Conservation (phyloP, 2,329 filamentous ascomycete species). For the Scopulariopsis brevicaulis region DNA sequence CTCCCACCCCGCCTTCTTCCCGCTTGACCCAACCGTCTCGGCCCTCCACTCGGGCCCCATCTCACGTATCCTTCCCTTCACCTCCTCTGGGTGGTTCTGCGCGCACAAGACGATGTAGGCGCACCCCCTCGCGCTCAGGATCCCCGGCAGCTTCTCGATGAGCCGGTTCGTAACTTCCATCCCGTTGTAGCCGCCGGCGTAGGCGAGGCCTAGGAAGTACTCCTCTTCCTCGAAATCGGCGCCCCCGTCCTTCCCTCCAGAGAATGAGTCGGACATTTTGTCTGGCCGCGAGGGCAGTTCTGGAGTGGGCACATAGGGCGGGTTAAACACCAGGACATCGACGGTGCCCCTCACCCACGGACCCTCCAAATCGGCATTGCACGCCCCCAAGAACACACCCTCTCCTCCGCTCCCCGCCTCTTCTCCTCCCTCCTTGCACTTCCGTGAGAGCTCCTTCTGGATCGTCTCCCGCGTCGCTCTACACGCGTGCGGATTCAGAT, state of each 20-base stretch:
- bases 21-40: slow-evolving; percentile 70
- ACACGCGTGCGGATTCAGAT: slow-evolving; percentile 81
- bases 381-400: slow-evolving; percentile 50
- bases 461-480: slow-evolving; percentile 63
- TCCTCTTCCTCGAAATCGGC: slow-evolving; percentile 64
- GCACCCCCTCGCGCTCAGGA: slow-evolving; percentile 58
- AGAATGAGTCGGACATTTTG: slow-evolving; percentile 1
- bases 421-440: slow-evolving; percentile 7
- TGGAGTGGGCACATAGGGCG: slow-evolving; percentile 86
- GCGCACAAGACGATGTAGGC: slow-evolving; percentile 86
- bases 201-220: slow-evolving; percentile 72
- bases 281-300: slow-evolving; percentile 48
- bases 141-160: slow-evolving; percentile 53
- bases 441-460: slow-evolving; percentile 22
- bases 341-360: slow-evolving; percentile 47
- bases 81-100: slow-evolving; percentile 73
- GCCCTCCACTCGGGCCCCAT: slow-evolving; percentile 55
- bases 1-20: slow-evolving; percentile 88
- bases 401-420: slow-evolving; percentile 11
- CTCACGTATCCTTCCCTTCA: slow-evolving; percentile 48
- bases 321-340: slow-evolving; percentile 91
- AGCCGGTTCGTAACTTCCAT: slow-evolving; percentile 89
- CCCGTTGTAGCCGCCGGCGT: slow-evolving; percentile 78
- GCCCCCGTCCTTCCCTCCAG: slow-evolving; percentile 16
- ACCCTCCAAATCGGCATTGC: slow-evolving; percentile 59